Base-by-base conservation (phyloP, 768 basidiomycete genomes). In the Steccherinum ochraceum region DNA sequence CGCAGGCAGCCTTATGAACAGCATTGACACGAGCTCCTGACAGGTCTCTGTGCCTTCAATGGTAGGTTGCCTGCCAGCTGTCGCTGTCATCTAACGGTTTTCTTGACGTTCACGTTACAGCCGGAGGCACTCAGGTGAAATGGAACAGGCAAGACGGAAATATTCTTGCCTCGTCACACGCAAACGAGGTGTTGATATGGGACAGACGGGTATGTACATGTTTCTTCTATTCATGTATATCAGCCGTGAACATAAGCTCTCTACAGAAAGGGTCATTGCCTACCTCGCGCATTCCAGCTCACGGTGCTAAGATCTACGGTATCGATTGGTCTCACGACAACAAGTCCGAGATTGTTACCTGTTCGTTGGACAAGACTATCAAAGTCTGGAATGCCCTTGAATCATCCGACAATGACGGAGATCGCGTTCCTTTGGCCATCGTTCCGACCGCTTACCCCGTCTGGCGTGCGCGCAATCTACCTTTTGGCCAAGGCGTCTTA, bases 271-370 rank as follows among this genome's bases (percentile, higher is more conserved):
- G 91, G 5, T 93, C 89, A 4, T 74, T 93, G 5, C 90, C 91
- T 1, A 69, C 89, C 4, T 75, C 80, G 11, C 76, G 76, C 4
- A 85, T 97, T 51, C 72, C 75, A 24, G 94, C 91, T 0, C 94
- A 98, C 61, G 73, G 71, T n/a, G 81, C 90, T 26, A 93, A 93
- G 67, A 96, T 97, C 42, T 97, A 99, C 55, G 96, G 96, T 1
- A 93, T 99, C 49, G 95, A 98, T 67, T 99, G 95, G 94, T 85
- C 91, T 5, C 84, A 91, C 46, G 71, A 76, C 16, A 68, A 74
- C 40, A 69, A 75, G n/a, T 77, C 85, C 58, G 86, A 93, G 63
- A 76, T 99, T 27, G 83, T 95, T 7, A 97, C 95, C 1, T 99
- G 96, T 62, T 94, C 93, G 0, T 74, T 98, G 0, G 95, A 97